Percentiles rank a stretch among this genome's conserved stretches.
phyloP scores from a whole-genome alignment of 2,329 filamentous ascomycete genomes.

The Ampelomyces quisqualis region DNA sequence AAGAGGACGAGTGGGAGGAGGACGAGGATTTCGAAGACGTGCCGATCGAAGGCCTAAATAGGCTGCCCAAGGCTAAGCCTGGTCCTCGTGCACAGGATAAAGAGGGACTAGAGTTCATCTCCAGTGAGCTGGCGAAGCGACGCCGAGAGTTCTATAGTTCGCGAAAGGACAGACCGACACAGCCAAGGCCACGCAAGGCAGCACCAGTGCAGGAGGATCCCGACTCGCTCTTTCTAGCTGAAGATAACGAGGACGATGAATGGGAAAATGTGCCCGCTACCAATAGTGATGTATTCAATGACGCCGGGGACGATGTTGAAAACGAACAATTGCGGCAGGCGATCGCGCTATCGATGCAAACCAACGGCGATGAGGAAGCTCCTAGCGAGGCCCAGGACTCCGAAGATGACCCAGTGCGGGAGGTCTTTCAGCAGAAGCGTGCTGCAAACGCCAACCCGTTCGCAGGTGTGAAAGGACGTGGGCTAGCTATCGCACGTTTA shows the following conservation, averaged over 20 bases:
- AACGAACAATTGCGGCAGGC: constrained; percentile 78
- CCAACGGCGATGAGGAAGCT: constrained; percentile 58
- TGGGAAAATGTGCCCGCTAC: constrained; percentile 46
- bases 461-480: constrained; percentile 44
- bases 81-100: constrained; percentile 30
- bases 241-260: constrained; percentile 46
- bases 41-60: constrained; percentile 84
- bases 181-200: constrained; percentile 16
- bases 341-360: constrained; percentile 77
- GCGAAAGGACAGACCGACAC: constrained; percentile 25
- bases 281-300: constrained; percentile 61
- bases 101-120: constrained; percentile 41
- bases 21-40: constrained; percentile 89
- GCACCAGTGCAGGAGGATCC: constrained; percentile 43
- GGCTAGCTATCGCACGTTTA: constrained; percentile 67
- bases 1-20: constrained; percentile 66
- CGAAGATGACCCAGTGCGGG: constrained; percentile 47
- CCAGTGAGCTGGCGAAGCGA: constrained; percentile 45
- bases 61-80: constrained; percentile 64
- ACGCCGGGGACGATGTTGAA: constrained; percentile 52
- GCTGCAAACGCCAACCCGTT: constrained; percentile 49
- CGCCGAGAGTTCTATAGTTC: constrained; percentile 53
- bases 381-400: constrained; percentile 47
- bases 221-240: constrained; percentile 58
- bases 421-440: constrained; percentile 50